Conservation (phyloP, 2,329 filamentous ascomycete genomes). For the Amesomyces nigricolor region DNA sequence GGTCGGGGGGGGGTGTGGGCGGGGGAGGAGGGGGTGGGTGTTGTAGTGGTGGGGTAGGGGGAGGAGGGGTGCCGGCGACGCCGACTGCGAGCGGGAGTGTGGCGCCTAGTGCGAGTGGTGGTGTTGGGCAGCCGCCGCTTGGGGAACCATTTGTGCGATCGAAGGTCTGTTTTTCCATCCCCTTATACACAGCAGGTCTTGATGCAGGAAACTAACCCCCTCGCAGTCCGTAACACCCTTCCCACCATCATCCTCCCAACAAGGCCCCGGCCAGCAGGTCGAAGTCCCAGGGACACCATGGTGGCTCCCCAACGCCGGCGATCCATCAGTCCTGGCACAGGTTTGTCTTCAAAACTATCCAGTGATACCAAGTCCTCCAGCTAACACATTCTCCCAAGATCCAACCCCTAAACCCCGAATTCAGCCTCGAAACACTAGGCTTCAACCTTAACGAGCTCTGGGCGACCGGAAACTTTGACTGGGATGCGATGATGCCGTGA, state of each 20-base stretch:
- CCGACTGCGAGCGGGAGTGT: not conserved
- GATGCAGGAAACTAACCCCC: not conserved
- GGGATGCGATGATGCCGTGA: slow-evolving; percentile 22
- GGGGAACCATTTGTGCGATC: slow-evolving; percentile 18
- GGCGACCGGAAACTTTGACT: slow-evolving; percentile 37
- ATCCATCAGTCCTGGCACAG: slow-evolving; percentile 34
- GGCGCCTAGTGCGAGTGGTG: not conserved
- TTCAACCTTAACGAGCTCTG: slow-evolving; percentile 52
- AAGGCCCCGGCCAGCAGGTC: slow-evolving; percentile 15
- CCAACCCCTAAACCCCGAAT: slow-evolving; percentile 44
- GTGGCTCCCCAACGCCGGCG: slow-evolving; percentile 28
- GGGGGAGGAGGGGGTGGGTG: not conserved
- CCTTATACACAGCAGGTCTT: no score
- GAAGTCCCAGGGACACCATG: slow-evolving; percentile 27
- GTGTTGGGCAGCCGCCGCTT: not conserved
- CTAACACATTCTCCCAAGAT: slow-evolving; percentile 28
- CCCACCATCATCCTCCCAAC: slow-evolving; percentile 18
- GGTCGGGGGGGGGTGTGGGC: not conserved
- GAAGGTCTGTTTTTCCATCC: slow-evolving; percentile 14
- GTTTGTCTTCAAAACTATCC: slow-evolving; percentile 32
- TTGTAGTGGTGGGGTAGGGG: not conserved
- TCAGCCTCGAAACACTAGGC: slow-evolving; percentile 48
- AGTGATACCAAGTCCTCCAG: slow-evolving; percentile 21
- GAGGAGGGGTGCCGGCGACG: not conserved
- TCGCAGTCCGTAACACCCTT: slow-evolving; percentile 25